Conservation (phyloP, 2,329 filamentous ascomycete genomes). For the Scedosporium aurantiacum region DNA sequence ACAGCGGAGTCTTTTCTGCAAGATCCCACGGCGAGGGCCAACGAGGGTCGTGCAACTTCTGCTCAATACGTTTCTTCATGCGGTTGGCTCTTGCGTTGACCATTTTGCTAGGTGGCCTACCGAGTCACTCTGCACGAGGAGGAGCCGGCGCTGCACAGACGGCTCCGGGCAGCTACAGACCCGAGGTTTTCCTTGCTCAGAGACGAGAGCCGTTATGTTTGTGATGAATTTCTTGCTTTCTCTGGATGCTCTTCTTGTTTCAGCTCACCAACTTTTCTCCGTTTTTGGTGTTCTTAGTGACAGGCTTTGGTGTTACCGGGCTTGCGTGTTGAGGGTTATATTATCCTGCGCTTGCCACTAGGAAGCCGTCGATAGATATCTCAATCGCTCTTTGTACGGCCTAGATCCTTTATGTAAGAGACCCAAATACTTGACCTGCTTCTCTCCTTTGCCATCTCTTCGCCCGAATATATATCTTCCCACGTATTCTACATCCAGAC, state of each 20-base stretch:
- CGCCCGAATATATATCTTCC: too few relatives aligned
- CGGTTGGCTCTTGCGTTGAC: not conserved
- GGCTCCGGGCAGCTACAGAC: not conserved
- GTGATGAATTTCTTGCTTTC: not conserved
- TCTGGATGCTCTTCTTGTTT: not conserved
- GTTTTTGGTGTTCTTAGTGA: not conserved
- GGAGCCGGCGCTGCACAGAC: too few relatives aligned
- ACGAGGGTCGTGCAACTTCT: not conserved
- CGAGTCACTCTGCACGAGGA: too few relatives aligned
- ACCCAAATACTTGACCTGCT: too few relatives aligned
- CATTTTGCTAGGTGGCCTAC: not conserved
- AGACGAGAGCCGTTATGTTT: not conserved
- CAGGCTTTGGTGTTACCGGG: not conserved
- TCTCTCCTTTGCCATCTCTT: too few relatives aligned
- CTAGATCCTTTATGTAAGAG: too few relatives aligned
- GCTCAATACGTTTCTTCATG: too few relatives aligned
- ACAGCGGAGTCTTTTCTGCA: not conserved
- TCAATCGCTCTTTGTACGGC: too few relatives aligned
- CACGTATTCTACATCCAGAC: too few relatives aligned
- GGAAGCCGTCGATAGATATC: too few relatives aligned
- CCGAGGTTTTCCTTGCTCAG: not conserved
- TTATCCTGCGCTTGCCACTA: too few relatives aligned
- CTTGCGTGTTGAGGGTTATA: too few relatives aligned
- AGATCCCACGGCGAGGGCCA: not conserved
- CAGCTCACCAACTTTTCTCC: not conserved